These are phyloP conservation scores for Aspergillus unguis DNA, from an alignment of 2,329 filamentous ascomycete genomes.

Conservation along the genomic window DNA sequence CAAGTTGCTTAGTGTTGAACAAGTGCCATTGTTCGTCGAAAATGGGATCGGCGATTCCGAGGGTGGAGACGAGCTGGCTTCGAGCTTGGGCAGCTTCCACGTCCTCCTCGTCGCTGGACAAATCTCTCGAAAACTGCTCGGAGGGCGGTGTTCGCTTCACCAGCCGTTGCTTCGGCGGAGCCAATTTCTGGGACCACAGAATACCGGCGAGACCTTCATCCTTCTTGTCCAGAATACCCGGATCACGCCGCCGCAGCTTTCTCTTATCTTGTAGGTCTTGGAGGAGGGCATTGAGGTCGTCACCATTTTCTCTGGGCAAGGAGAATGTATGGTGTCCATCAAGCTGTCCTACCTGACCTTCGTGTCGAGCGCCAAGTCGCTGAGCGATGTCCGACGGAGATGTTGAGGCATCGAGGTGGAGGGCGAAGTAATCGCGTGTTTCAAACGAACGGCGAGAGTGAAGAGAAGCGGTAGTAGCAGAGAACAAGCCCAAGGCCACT, in stretches of 20 bases:
- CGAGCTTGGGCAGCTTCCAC: constrained; percentile 56
- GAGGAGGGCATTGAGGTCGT: constrained; percentile 50
- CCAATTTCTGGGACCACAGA: constrained; percentile 75
- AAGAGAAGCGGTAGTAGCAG: constrained; percentile 47
- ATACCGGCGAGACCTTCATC: constrained; percentile 67
- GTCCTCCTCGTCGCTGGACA: constrained; percentile 40
- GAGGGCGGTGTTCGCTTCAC: constrained; percentile 55
- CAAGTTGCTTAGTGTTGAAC: constrained; percentile 73
- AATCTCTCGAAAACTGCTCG: constrained; percentile 32
- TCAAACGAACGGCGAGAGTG: constrained; percentile 66
- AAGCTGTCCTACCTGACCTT: constrained; percentile 76
- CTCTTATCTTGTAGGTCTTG: constrained; percentile 55
- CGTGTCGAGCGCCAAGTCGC: constrained; percentile 71
- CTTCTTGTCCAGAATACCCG: constrained; percentile 17
- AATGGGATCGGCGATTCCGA: constrained; percentile 85
- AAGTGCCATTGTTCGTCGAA: constrained; percentile 96
- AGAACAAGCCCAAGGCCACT: constrained; percentile 35
- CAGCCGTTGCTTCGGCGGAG: constrained; percentile 57
- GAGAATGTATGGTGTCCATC: constrained; percentile 82
- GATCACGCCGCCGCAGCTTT: constrained; percentile 55
- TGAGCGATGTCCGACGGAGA: constrained; percentile 66
- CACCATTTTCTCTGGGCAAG: constrained; percentile 57
- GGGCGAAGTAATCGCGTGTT: constrained; percentile 85
- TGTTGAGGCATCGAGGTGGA: constrained; percentile 69
- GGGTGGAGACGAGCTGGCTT: constrained; percentile 57